Evolutionary conservation across 208 protist species (phyloP).

Genomic region (Leishmania martiniquensis): DNA sequence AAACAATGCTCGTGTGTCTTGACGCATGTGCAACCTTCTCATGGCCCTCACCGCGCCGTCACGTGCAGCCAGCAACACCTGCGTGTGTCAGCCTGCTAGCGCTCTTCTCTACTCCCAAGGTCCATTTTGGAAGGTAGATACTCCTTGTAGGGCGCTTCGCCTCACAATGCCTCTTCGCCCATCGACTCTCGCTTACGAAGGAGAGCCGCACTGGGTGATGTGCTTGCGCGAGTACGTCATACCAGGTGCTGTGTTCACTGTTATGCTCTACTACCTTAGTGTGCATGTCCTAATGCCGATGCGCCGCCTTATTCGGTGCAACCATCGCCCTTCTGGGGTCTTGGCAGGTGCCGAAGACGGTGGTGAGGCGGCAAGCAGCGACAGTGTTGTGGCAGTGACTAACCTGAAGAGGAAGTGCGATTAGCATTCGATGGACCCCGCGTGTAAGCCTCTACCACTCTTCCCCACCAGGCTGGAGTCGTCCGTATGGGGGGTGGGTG

Average conservation of each 20-base stretch:
- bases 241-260: slow-evolving; percentile 47
- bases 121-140: too few relatives aligned
- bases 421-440: background rate
- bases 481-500: background rate
- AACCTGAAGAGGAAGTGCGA: background rate
- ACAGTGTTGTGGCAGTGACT: background rate
- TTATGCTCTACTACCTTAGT: slow-evolving; percentile 53
- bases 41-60: background rate
- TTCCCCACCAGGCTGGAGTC: background rate
- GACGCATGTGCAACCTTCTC: background rate
- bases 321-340: slow-evolving; percentile 10
- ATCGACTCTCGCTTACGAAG: slow-evolving; percentile 22
- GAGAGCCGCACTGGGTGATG: slow-evolving; percentile 47
- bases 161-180: background rate
- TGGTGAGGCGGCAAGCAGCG: background rate
- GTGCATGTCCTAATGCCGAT: slow-evolving; percentile 51
- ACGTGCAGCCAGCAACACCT: background rate
- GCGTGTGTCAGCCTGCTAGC: background rate
- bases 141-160: background rate
- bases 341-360: background rate
- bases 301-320: slow-evolving; percentile 35
- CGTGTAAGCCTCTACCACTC: background rate
- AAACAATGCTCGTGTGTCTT: background rate
- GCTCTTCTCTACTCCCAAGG: background rate
- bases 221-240: slow-evolving; percentile 69